Base-by-base conservation (phyloP, 768 basidiomycete genomes). In the Auricularia sp. region DNA sequence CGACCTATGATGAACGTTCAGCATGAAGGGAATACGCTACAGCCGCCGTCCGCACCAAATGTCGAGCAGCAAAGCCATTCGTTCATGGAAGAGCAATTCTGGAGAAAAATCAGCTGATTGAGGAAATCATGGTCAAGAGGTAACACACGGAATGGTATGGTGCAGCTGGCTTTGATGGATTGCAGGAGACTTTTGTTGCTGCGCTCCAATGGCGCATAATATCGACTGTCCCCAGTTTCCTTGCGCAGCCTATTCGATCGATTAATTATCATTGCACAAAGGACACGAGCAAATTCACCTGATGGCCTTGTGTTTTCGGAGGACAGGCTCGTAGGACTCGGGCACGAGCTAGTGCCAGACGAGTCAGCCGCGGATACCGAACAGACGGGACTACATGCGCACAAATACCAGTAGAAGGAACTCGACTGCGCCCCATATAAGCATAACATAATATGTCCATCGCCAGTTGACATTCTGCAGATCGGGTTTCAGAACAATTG, bases 31-130 rank as follows among this genome's bases (percentile, higher is more conserved):
- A 51, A 34, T 36, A 11, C 66, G 37, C 8, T 37, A 14, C 36
- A 62, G 62, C 13, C 14, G 10, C 42, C 35, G 3, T 11, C 29
- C 56, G 2, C 72, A 87, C 91, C 90, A 92, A 14, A 82, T 72
- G 71, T 90, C 81, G 8, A 93, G 77, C 3, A 87, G 73, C 3
- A 92, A 77, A 0, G 87, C 87, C 89, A 92, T 93, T n/a, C 82
- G 79, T 68, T 94, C 89, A 61, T 78, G 82, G 0, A 83, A 51
- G 3, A 90, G 75, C 5, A 91, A 75, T 71, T 85, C 88, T 89
- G 65, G 29, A 42, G 18, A 64, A 44, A 39, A 35, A 44, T 54
- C 39, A 24, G 64, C 44, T 62, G 66, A 44, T 63, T 3, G 5
- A 24, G 59, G 8, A 54, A 39, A 35, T 16, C 34, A 21, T 59